Conservation (phyloP, 2,329 filamentous ascomycete species). For the Geosmithia putterillii region DNA sequence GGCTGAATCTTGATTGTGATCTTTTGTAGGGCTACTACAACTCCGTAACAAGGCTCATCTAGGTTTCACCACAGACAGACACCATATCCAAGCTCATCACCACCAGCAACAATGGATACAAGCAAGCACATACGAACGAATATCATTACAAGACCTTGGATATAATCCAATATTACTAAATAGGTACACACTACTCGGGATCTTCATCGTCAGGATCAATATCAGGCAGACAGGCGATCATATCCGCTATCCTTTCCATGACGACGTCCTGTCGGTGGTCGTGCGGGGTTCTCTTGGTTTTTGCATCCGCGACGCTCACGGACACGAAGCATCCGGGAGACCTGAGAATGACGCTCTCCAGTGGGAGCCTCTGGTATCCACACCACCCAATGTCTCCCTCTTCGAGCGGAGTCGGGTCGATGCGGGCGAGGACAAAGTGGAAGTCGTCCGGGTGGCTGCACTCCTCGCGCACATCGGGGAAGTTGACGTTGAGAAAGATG, state of each 20-base stretch:
- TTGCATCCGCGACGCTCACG: constrained; percentile 49
- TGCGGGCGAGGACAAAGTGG: constrained; percentile 51
- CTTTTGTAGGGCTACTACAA: too few species aligned
- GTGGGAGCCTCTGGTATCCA: constrained; percentile 40
- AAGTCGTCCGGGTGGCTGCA: constrained; percentile 43
- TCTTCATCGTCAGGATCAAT: not conserved
- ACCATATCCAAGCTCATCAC: too few species aligned
- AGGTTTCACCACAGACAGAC: too few species aligned
- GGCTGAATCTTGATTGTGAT: too few species aligned
- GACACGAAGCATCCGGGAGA: constrained; percentile 47
- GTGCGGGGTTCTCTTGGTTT: constrained; percentile 42
- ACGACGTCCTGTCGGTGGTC: constrained; percentile 17
- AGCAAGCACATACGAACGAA: too few species aligned
- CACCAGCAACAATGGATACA: too few species aligned
- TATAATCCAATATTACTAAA: too few species aligned
- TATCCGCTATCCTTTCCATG: constrained; percentile 15
- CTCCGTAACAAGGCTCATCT: too few species aligned
- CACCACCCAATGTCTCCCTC: constrained; percentile 45
- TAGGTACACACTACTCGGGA: not conserved
- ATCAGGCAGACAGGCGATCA: constrained; percentile 14
- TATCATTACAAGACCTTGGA: too few species aligned
- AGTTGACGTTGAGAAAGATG: constrained; percentile 59
- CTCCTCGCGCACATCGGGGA: constrained; percentile 35
- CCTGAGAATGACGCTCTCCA: constrained; percentile 39
- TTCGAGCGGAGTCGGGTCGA: constrained; percentile 42